These are phyloP conservation scores for Xylariomycetidae sp. DNA, from an alignment of 2,329 filamentous ascomycete species.

Conservation along the genomic window DNA sequence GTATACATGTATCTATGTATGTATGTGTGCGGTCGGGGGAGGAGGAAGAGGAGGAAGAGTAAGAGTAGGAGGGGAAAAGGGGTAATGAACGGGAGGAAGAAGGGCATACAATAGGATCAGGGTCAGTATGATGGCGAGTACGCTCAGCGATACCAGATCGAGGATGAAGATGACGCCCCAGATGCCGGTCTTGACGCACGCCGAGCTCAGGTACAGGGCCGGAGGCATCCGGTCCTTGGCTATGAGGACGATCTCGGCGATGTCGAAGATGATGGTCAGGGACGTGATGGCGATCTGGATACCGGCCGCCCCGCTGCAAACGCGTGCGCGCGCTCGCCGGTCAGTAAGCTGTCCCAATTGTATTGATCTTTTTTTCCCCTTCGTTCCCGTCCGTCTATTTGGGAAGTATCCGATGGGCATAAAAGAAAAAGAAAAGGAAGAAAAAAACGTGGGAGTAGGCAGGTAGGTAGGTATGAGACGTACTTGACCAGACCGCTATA, in stretches of 20 bases:
- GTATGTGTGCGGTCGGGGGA: too few species aligned
- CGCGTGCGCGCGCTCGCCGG: too few species aligned
- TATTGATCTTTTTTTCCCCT: too few species aligned
- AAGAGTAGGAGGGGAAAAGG: too few species aligned
- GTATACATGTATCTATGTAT: too few species aligned
- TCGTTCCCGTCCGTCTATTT: too few species aligned
- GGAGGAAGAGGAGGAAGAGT: not conserved
- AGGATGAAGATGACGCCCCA: constrained; percentile 17
- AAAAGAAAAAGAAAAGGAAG: too few species aligned
- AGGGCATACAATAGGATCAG: constrained; percentile 12
- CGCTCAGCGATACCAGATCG: constrained; percentile 7
- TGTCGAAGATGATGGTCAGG: constrained; percentile 17
- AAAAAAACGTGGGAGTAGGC: too few species aligned
- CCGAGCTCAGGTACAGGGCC: constrained; percentile 16
- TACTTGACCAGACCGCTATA: constrained; percentile 3
- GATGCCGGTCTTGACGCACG: constrained; percentile 17
- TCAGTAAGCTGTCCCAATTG: too few species aligned
- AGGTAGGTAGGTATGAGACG: too few species aligned
- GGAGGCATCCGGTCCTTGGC: constrained; percentile 16
- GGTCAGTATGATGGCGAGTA: constrained; percentile 11
- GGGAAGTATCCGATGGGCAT: too few species aligned
- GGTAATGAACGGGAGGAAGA: not conserved
- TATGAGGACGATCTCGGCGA: constrained; percentile 21
- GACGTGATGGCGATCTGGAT: constrained; percentile 16
- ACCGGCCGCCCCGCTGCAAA: constrained; percentile 12